Base-by-base conservation (phyloP, 2,329 filamentous ascomycete genomes). In the Tolypocladium ovalisporum region DNA sequence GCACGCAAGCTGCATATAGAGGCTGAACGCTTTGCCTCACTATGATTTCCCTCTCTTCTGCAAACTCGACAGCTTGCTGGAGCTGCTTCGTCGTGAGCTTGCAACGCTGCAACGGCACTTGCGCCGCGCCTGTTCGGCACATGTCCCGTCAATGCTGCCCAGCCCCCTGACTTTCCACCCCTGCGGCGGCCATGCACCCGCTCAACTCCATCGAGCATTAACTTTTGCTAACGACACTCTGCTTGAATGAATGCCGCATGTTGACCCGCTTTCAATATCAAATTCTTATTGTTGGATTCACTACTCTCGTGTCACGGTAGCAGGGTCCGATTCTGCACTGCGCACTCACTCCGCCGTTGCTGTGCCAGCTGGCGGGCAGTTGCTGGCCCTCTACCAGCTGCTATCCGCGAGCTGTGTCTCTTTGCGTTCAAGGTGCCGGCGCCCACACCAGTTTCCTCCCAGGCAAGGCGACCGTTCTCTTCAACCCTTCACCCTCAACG, bases 161-260 rank as follows among this genome's bases (percentile, higher is more conserved):
- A 67, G 64, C 66, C 67, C 63, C 67, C 60, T 58, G 54, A 62
- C 55, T 60, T 63, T 61, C 54, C 24, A 35, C 54, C 55, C 54
- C 51, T 52, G 34, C 42, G 29, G n/a, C 44, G 12, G 29, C 34
- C 24, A 29, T 54, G 29, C 51, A 55, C 54, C n/a, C 39, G n/a
- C n/a, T 32, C 54, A 57, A 66, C 70, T 71, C 70, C 60, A 60
- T 49, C 42, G 29, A 59, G 54, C 62, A 70, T 66, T 71, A 68
- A 67, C 56, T 64, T 59, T 12, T 65, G 70, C 66, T 73, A 72
- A 56, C 36, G 51, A 17, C 13, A 4, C 7, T 24, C 52, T 13
- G 58, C 44, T 35, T 51, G 6, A 24, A 29, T 17, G 10, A 8
- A 15, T 19, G 8, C 42, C 12, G 12, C n/a, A 1, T 1, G 2